Percentiles rank a stretch among this genome's conserved stretches.
These are phyloP conservation scores for Selaginella moellendorffii DNA, from an alignment of 75 land plant genomes.

Conservation along the genomic window DNA sequence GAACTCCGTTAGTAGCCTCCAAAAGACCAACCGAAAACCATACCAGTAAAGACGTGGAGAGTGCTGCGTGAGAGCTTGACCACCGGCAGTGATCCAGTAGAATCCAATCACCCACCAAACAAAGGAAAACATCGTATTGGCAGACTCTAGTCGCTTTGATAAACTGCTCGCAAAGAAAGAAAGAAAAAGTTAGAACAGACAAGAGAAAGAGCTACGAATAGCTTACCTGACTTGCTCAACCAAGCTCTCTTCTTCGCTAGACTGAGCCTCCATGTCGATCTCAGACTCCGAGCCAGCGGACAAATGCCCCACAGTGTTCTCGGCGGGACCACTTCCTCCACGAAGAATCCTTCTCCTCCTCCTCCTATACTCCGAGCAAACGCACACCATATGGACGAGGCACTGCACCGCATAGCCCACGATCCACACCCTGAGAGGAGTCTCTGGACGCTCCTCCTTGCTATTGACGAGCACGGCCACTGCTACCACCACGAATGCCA, in stretches of 20 bases:
- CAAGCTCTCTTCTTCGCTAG: neutral
- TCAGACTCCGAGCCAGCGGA: neutral
- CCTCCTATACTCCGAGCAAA: conserved; percentile 39
- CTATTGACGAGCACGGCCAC: conserved; percentile 29
- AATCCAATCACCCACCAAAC: conserved; percentile 99
- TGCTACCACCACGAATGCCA: conserved; percentile 32
- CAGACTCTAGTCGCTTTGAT: conserved; percentile 66
- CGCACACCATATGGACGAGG: conserved; percentile 40
- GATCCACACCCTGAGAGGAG: conserved; percentile 49
- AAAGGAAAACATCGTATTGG: conserved; percentile 89
- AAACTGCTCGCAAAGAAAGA: conserved; percentile 27
- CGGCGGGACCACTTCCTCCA: too few relatives aligned
- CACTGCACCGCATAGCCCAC: conserved; percentile 51
- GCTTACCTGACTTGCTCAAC: neutral
- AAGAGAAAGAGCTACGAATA: neutral
- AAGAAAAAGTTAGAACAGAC: neutral
- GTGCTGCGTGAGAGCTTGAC: conserved; percentile 46
- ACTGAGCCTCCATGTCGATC: neutral
- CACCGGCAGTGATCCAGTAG: conserved; percentile 92
- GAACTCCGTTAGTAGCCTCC: neutral
- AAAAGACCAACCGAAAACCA: neutral
- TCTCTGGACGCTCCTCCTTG: conserved; percentile 27
- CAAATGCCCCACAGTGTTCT: neutral
- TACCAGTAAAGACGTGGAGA: conserved; percentile 92
- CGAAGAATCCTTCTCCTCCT: too few relatives aligned